These are phyloP conservation scores for Fomitiporia mediterranea DNA, from an alignment of 1,284 basidiomycete species.

Conservation along the genomic window DNA sequence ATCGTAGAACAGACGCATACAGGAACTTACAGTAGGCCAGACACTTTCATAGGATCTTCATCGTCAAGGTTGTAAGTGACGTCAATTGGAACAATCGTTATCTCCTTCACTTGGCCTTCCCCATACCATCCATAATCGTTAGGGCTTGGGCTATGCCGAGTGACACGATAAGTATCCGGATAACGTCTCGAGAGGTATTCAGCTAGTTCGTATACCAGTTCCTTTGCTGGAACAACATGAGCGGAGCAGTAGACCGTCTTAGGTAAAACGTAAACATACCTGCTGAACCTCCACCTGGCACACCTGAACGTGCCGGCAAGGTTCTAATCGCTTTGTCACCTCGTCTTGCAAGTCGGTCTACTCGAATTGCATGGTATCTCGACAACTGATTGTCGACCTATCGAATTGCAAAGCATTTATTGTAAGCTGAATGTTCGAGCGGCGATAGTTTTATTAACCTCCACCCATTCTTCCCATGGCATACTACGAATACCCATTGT, in stretches of 20 bases:
- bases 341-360: conserved; percentile 46
- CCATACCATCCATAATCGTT: conserved; percentile 47
- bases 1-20: neutral
- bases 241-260: neutral
- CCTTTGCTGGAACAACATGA: conserved; percentile 41
- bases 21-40: conserved; percentile 48
- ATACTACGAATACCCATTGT: conserved; percentile 70
- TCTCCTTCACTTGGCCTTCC: conserved; percentile 43
- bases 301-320: conserved; percentile 45
- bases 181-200: conserved; percentile 63
- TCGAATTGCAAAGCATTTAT: conserved; percentile 11
- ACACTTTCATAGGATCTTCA: conserved; percentile 58
- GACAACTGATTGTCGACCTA: conserved; percentile 54
- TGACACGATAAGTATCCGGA: conserved; percentile 51
- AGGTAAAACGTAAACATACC: conserved; percentile 34
- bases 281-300: conserved; percentile 48
- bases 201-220: conserved; percentile 60
- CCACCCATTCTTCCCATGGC: conserved; percentile 66
- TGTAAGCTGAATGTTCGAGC: neutral
- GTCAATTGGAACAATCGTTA: conserved; percentile 49
- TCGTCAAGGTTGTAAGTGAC: conserved; percentile 47
- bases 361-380: conserved; percentile 49
- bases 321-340: conserved; percentile 46
- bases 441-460: conserved; percentile 34
- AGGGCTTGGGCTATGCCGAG: conserved; percentile 33